Evolutionary conservation across 257 asterid genomes (phyloP).

Genomic region (Linderniella brevidens): DNA sequence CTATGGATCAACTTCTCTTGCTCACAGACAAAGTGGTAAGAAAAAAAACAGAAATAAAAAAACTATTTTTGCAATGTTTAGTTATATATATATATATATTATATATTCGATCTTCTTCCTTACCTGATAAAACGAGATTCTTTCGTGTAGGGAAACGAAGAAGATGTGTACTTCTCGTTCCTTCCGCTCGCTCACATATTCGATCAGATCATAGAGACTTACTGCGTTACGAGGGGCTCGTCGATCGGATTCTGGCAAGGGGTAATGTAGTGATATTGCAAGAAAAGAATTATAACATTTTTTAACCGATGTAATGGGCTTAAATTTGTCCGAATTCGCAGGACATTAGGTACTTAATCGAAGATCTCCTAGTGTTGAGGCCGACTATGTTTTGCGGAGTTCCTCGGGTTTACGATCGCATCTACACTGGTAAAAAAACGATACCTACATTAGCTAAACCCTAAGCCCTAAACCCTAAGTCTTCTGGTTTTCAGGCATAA

Average conservation of each 20-base stretch:
- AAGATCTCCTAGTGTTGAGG: slow-evolving; percentile 67
- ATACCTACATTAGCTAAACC: background rate
- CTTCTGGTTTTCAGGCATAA: slow-evolving; percentile 23
- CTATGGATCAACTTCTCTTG: slow-evolving; percentile 50
- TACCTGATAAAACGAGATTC: too few relatives aligned
- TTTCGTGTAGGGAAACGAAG: slow-evolving; percentile 40
- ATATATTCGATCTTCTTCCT: too few relatives aligned
- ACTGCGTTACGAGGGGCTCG: slow-evolving; percentile 51
- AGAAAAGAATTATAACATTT: too few relatives aligned
- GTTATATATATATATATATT: background rate
- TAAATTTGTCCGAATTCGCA: slow-evolving; percentile 18
- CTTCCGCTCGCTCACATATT: slow-evolving; percentile 93
- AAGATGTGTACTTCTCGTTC: slow-evolving; percentile 73
- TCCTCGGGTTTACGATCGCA: slow-evolving; percentile 76
- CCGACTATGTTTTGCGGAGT: slow-evolving; percentile 90
- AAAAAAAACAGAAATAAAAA: background rate
- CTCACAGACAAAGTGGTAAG: slow-evolving; percentile 55
- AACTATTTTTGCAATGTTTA: background rate
- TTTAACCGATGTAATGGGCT: too few relatives aligned
- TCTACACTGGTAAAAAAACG: slow-evolving; percentile 46
- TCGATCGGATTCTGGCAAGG: slow-evolving; percentile 97
- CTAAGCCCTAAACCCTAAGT: background rate
- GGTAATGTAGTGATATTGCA: slow-evolving; percentile 40
- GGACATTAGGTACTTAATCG: slow-evolving; percentile 75
- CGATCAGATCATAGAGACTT: slow-evolving; percentile 68